A percentile compares a stretch with the other conserved stretches of the same genome.
phyloP scores from a whole-genome alignment of 2,329 filamentous ascomycete genomes.

The Aspergillus hiratsukae region DNA sequence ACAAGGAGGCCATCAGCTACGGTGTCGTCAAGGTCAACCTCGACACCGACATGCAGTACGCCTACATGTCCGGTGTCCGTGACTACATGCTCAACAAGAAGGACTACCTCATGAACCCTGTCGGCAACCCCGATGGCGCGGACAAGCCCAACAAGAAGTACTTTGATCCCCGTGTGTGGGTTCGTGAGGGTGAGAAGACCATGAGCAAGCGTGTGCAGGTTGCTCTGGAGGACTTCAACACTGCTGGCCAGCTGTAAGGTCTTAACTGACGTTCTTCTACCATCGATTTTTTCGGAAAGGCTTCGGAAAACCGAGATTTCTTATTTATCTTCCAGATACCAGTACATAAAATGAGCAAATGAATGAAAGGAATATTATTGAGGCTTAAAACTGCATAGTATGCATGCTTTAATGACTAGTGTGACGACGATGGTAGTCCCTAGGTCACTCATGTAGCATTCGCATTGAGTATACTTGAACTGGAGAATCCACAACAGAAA shows the following conservation, averaged over 20 bases:
- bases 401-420: too few species aligned
- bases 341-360: constrained; percentile 14
- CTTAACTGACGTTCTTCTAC: constrained; percentile 1
- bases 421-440: background rate
- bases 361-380: background rate
- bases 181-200: constrained; percentile 89
- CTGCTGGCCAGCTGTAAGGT: constrained; percentile 67
- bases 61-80: constrained; percentile 86
- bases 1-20: constrained; percentile 78
- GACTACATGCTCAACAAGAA: constrained; percentile 94
- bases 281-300: too few species aligned
- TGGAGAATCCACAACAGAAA: background rate
- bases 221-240: constrained; percentile 89
- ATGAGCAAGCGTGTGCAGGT: constrained; percentile 78
- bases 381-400: background rate
- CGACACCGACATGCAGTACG: constrained; percentile 95
- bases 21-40: constrained; percentile 99
- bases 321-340: constrained; percentile 8
- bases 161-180: constrained; percentile 89
- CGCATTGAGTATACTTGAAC: background rate
- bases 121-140: constrained; percentile 91
- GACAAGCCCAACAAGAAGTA: constrained; percentile 99
- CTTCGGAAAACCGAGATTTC: background rate
- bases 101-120: constrained; percentile 80
- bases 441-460: background rate